These are phyloP conservation scores for Cryphonectria carpinicola DNA, from an alignment of 2,329 filamentous ascomycete species.

Conservation along the genomic window DNA sequence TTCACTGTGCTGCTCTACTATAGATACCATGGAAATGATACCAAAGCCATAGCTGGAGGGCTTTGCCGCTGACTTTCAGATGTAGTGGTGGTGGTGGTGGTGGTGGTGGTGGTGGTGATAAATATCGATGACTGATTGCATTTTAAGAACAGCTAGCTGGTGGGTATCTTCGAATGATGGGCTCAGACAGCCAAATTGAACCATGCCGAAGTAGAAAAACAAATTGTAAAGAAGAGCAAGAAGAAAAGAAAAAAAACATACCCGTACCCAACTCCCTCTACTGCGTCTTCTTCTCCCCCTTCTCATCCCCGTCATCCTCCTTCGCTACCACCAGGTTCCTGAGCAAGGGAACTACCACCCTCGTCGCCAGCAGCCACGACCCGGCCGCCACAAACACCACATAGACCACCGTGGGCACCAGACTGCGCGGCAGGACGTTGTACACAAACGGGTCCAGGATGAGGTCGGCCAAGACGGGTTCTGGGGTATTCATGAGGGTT, in stretches of 20 bases:
- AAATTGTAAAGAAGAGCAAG: no score
- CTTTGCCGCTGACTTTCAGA: not conserved
- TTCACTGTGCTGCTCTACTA: not conserved
- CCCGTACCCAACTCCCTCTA: constrained; percentile 24
- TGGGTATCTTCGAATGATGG: not conserved
- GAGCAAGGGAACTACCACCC: constrained; percentile 39
- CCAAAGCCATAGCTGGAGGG: not conserved
- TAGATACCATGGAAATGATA: not conserved
- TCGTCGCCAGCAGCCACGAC: constrained; percentile 49
- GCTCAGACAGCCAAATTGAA: not conserved
- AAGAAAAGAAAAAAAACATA: not conserved
- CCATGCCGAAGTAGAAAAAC: not conserved
- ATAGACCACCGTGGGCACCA: constrained; percentile 73
- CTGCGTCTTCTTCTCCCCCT: constrained; percentile 45
- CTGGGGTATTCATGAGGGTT: constrained; percentile 74
- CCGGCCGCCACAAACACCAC: constrained; percentile 62
- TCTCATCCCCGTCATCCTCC: constrained; percentile 26
- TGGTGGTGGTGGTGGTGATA: not conserved
- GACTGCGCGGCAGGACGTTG: constrained; percentile 78
- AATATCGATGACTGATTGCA: not conserved
- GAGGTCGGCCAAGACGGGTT: constrained; percentile 75
- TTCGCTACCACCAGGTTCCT: constrained; percentile 25
- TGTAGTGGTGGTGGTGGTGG: no score
- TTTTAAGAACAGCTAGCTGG: not conserved
- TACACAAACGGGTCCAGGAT: constrained; percentile 85